These are phyloP conservation scores for Nicotiana undulata DNA, from an alignment of 257 asterid species.

Conservation along the genomic window DNA sequence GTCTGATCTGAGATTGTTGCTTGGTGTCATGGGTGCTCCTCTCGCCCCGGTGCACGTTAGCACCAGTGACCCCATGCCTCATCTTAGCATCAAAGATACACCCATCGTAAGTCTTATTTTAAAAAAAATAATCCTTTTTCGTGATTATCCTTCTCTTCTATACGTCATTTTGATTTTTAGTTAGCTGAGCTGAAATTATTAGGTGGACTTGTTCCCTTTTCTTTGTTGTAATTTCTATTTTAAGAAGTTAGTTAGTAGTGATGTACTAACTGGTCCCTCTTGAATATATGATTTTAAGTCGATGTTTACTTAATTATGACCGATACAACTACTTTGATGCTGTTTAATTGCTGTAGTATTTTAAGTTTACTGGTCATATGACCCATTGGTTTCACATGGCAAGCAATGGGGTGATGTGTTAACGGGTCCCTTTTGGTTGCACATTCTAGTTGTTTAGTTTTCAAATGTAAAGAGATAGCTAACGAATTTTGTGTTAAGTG, in stretches of 20 bases:
- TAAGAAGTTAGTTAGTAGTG: background rate
- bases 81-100: slow-evolving; percentile 84
- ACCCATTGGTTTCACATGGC: background rate
- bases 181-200: background rate
- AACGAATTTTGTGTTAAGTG: background rate
- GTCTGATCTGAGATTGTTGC: slow-evolving; percentile 86
- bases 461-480: background rate
- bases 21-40: slow-evolving; percentile 97
- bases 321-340: background rate
- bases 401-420: background rate
- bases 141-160: background rate
- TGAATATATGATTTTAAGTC: background rate
- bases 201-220: background rate
- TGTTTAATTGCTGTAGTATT: background rate
- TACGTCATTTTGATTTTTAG: background rate
- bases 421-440: background rate
- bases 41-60: slow-evolving; percentile 88
- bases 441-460: background rate
- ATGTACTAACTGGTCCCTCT: background rate
- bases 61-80: slow-evolving; percentile 76
- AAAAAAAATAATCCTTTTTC: background rate
- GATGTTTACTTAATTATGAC: background rate
- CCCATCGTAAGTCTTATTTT: slow-evolving; percentile 51
- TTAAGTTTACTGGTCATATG: background rate
- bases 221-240: background rate